Evolutionary conservation across 2,329 filamentous ascomycete genomes (phyloP).

Genomic region (Aspergillus sp.): DNA sequence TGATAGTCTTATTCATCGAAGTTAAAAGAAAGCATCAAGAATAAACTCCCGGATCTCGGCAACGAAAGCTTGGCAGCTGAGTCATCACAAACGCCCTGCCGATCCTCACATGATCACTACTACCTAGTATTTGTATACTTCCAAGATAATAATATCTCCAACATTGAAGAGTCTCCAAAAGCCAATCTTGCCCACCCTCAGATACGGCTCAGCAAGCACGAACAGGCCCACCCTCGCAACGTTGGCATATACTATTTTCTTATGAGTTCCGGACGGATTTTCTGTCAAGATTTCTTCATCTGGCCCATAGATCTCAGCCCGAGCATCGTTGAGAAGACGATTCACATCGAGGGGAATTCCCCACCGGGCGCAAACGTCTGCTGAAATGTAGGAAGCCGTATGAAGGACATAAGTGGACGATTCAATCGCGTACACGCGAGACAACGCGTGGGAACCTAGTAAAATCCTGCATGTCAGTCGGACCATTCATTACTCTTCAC

Average conservation of each 20-base stretch:
- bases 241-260: constrained; percentile 50
- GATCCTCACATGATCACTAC: too few relatives aligned
- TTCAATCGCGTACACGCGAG: constrained; percentile 58
- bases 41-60: too few relatives aligned
- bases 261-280: constrained; percentile 28
- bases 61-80: too few relatives aligned
- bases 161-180: neutral
- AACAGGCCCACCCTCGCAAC: constrained; percentile 34
- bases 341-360: constrained; percentile 45
- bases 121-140: neutral
- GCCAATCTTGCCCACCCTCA: too few relatives aligned
- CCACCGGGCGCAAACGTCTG: constrained; percentile 16
- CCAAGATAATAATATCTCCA: constrained; percentile 21
- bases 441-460: constrained; percentile 30
- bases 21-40: too few relatives aligned
- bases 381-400: constrained; percentile 46
- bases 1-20: neutral
- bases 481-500: too few relatives aligned
- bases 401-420: constrained; percentile 55
- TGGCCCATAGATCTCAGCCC: constrained; percentile 49
- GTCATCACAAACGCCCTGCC: too few relatives aligned
- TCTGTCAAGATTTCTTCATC: constrained; percentile 47
- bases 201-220: too few relatives aligned
- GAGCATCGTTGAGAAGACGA: constrained; percentile 42
- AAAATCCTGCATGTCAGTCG: too few relatives aligned